Percentiles rank a stretch among this genome's conserved stretches.
phyloP scores from a whole-genome alignment of 345 rosid species.

The Trapa bicornis region DNA sequence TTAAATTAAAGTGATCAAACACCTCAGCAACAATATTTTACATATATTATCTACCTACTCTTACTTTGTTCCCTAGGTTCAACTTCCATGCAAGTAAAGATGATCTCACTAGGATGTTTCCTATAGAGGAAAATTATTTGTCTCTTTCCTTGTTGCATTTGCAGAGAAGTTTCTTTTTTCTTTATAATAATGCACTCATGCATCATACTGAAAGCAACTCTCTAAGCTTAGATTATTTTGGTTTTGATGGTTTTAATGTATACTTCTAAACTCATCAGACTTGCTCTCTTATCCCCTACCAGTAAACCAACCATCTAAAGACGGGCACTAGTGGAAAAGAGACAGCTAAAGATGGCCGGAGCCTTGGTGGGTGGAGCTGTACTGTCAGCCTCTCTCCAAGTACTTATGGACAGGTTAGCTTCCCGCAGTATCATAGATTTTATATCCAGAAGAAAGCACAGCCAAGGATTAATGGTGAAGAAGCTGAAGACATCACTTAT shows the following conservation, averaged over 20 bases:
- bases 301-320: background rate
- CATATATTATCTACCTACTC: no score
- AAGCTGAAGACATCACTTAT: constrained; percentile 3
- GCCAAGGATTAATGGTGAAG: background rate
- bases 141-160: no score
- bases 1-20: no score
- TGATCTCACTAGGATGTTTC: background rate
- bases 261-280: background rate
- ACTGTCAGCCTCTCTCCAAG: constrained; percentile 9
- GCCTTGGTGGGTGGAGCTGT: background rate
- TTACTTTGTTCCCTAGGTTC: background rate
- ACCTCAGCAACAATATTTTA: no score
- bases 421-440: background rate
- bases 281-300: background rate
- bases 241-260: background rate
- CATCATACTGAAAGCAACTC: background rate
- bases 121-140: no score
- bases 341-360: background rate
- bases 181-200: background rate
- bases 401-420: constrained; percentile 8
- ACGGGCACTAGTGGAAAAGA: background rate
- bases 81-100: background rate
- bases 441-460: background rate
- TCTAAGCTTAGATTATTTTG: background rate
- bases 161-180: background rate